Percentiles rank a stretch among this genome's conserved stretches.
These are phyloP conservation scores for Torulaspora globosa DNA, from an alignment of 1,139 yeast genomes.

Conservation along the genomic window DNA sequence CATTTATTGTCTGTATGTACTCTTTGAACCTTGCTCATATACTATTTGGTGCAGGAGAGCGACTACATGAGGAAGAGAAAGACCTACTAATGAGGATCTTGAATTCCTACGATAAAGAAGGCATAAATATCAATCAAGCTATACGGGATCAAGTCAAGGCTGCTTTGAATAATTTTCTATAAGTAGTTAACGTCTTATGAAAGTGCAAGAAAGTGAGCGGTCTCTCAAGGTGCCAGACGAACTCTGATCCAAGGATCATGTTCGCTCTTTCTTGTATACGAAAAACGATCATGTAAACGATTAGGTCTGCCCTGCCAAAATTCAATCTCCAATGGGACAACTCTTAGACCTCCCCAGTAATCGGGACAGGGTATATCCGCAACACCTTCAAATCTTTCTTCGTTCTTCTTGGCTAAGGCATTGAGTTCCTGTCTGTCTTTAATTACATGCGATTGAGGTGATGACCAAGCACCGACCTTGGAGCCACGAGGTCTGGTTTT, in stretches of 20 bases:
- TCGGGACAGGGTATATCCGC: slow-evolving; percentile 85
- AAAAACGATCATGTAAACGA: slow-evolving; percentile 84
- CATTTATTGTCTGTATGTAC: slow-evolving; percentile 10
- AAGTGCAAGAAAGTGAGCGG: background rate
- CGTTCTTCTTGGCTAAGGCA: slow-evolving; percentile 44
- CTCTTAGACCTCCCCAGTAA: slow-evolving; percentile 90
- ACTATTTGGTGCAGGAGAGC: slow-evolving; percentile 2
- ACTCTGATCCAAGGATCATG: slow-evolving; percentile 55
- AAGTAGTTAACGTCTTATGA: slow-evolving; percentile 1
- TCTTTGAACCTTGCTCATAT: slow-evolving; percentile 13
- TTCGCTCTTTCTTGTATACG: slow-evolving; percentile 57
- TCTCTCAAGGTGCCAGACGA: slow-evolving; percentile 67
- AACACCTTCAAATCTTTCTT: slow-evolving; percentile 54
- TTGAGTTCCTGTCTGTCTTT: slow-evolving; percentile 61
- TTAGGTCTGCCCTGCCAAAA: slow-evolving; percentile 96
- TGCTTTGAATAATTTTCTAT: slow-evolving; percentile 10
- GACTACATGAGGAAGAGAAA: slow-evolving; percentile 4
- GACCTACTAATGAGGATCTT: slow-evolving; percentile 4
- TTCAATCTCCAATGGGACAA: slow-evolving; percentile 85
- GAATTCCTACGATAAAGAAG: slow-evolving; percentile 10
- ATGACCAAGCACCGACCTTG: slow-evolving; percentile 94
- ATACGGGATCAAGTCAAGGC: slow-evolving; percentile 15
- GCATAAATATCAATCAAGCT: slow-evolving; percentile 15
- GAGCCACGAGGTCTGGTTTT: slow-evolving; percentile 89
- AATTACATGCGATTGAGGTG: slow-evolving; percentile 73